Base-by-base conservation (phyloP, 2,329 filamentous ascomycete species). In the Stagonosporopsis rhizophila region DNA sequence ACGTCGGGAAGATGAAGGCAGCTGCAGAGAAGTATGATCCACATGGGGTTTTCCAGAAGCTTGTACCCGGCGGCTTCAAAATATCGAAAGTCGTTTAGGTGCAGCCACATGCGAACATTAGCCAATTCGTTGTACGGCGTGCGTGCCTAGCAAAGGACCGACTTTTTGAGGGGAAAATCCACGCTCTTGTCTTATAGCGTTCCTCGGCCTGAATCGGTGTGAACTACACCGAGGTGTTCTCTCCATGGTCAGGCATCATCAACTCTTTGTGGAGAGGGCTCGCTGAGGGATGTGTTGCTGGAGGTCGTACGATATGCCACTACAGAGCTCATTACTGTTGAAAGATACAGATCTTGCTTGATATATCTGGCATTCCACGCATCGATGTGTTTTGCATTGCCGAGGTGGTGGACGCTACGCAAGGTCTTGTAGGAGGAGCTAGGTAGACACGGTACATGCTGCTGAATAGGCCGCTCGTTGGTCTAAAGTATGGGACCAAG, bases 61-160 rank as follows among this genome's bases (percentile, higher is more conserved):
- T 61, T 9, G 66, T 70, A 2, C 64, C 65, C 0, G 68, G 68
- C 6, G 70, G 69, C 0, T 73, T 72, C 37, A 73, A 73, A 58
- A 66, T 72, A 20, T 67, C 61, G 0, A 61, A 61, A 12, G 55
- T 63, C 8, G 44, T 41, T 4, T 46, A 32, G 17, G 20, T 14
- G 4, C 11, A 11, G n/a, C 15, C 27, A 25, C 6, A 37, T 6
- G 34, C 17, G 3, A 35, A 5, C 15, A 37, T 25, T 12, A 20
- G 14, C 22, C 6, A 6, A 15, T 11, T 12, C 20, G 20, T 14
- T 40, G 11, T n/a, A 11, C 14, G 8, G 8, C 11, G 20, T 37
- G n/a, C 6, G 27, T 19, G 17, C 32, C 30, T 12, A 28, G 9
- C 25, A 4, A 14, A 25, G 19, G 2, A 25, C 3, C 38, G 38